Evolutionary conservation across 2,329 filamentous ascomycete species (phyloP).

Genomic region (Diaporthe eres): DNA sequence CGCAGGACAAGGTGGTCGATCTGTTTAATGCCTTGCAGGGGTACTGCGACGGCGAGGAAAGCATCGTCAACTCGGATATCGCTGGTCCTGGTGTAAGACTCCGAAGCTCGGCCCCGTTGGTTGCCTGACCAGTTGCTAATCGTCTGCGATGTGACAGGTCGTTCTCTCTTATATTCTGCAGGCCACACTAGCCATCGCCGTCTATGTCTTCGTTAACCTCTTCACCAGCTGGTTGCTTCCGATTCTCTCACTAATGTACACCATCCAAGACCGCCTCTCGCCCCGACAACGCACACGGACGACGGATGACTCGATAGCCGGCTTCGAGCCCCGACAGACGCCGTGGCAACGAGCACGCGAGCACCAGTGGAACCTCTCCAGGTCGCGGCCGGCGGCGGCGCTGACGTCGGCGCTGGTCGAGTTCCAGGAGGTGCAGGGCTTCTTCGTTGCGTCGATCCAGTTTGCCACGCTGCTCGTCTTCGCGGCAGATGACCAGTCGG

Average conservation of each 20-base stretch:
- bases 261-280: constrained; percentile 30
- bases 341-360: constrained; percentile 36
- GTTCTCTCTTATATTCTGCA: constrained; percentile 40
- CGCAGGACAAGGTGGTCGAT: constrained; percentile 23
- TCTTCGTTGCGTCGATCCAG: constrained; percentile 46
- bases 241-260: constrained; percentile 35
- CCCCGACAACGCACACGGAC: neutral
- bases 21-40: constrained; percentile 25
- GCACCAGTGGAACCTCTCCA: constrained; percentile 37
- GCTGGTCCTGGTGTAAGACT: constrained; percentile 38
- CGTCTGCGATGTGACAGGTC: constrained; percentile 9
- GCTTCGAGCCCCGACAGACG: neutral
- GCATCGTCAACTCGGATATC: constrained; percentile 38
- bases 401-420: constrained; percentile 44
- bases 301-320: neutral
- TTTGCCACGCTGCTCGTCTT: constrained; percentile 44
- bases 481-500: constrained; percentile 36
- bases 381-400: constrained; percentile 41
- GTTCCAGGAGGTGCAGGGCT: constrained; percentile 48
- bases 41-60: constrained; percentile 35
- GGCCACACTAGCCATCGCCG: constrained; percentile 36
- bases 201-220: constrained; percentile 39
- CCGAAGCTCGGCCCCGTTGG: neutral
- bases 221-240: constrained; percentile 35
- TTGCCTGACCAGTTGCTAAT: neutral